Base-by-base conservation (phyloP, 352 stramenopile species). In the Globisporangium mamillatum region DNA sequence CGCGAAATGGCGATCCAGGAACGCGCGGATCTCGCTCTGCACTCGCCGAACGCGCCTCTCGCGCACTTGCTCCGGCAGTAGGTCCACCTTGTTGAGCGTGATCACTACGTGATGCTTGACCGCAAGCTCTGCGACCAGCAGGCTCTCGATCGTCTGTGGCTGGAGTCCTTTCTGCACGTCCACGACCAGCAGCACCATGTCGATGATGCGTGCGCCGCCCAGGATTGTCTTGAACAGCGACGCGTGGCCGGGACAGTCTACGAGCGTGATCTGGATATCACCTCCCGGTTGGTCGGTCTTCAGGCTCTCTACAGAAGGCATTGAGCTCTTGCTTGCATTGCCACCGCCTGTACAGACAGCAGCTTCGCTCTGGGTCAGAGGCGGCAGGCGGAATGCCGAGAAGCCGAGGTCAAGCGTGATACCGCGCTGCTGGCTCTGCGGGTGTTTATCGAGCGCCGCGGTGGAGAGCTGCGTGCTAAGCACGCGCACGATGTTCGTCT, bases 331-430 rank as follows among this genome's bases (percentile, higher is more conserved):
- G 65, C 4, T 22, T 50, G 44, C 18, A 22, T 9, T 22, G 16
- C 14, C 38, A 16, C 38, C 12, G 12, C n/a, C 38, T 48, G 0
- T 14, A 58, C n/a, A 18, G 12, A 24, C 24, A 32, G 52, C 24
- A n/a, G 52, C 52, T 18, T 10, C 53, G 27, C 7, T 22, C 3
- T 38, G n/a, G 22, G 50, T 27, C 25, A 9, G 10, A 2, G 65
- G 36, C 6, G 86, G 67, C 38, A 99, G 73, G 5, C 82, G 85
- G 76, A 99, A 99, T 52, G 95, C 89, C 32, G 92, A 99, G 85
- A 99, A 99, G 9, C 98, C 98, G 48, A 99, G 80, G 78, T 99
- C 98, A 34, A 99, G 77, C 60, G 98, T 99, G 69, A 99, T 99
- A 56, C 98, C 97, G 59, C 97, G 87, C 70, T 97, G 79, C 74